Evolutionary conservation across 2,329 filamentous ascomycete genomes (phyloP), one percentile per base, ranked within the genome.

Genomic region (Cercospora zeae-maydis): DNA sequence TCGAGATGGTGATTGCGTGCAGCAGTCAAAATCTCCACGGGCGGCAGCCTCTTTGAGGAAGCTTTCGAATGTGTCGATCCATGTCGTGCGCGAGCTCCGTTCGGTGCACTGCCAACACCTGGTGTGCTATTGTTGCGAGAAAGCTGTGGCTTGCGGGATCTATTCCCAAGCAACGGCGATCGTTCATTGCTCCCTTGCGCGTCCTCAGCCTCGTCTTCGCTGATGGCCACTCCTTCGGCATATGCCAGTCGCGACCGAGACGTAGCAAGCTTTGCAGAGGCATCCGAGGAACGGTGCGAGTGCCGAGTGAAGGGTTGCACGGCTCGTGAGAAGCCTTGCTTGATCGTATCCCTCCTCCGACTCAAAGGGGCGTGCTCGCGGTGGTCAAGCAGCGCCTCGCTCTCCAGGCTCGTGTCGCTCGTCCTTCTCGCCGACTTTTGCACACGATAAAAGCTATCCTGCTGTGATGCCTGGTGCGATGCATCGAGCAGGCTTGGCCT

Each of bases 401-500:
- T 97, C 69, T 97, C 93, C 66, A 98, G 80, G 75, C 93, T 98
- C 0, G 90, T 92, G 70, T 84, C 88, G 78, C 93, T 98, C 74
- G 73, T 90, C 91, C 21, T 72, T 68, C 42, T 56, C 19, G 52
- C 72, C 2, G 62, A 58, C 1, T 61, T 68, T 64, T 77, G 76
- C 57, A 85, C 72, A 42, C 81, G 79, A 73, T 87, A 87, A 72
- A 86, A 84, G 63, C 80, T 79, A 58, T 76, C 76, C 66, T 77
- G 77, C 34, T 76, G 73, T 16, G 63, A 66, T 4, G 77, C 72
- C 57, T 74, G 66, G 21, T 76, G 72, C n/a, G 72, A 67, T 36
- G 70, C 73, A 57, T 78, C 76, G 73, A 75, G 74, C 67, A 78
- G 72, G 64, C 72, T 77, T 53, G 76, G 77, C 39, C 78, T 73